phyloP scores from a whole-genome alignment of 371 early-diverging fungal species.

The Rhizopus arrhizus region DNA sequence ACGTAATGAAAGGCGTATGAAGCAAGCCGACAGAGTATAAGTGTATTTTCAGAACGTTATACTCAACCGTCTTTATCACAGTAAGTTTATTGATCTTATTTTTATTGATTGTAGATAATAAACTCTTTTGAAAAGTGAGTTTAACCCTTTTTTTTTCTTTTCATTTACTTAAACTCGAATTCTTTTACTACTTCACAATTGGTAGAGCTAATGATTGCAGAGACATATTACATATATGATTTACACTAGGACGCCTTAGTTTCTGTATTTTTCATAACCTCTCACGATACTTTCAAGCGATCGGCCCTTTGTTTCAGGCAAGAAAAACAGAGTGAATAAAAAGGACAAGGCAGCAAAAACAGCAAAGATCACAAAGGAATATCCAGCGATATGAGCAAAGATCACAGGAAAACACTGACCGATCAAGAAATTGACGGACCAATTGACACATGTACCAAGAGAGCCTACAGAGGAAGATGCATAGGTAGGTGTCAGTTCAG shows the following conservation, averaged over 20 bases:
- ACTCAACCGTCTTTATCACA: too few species aligned
- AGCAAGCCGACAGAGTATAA: too few species aligned
- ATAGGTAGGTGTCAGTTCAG: constrained; percentile 73
- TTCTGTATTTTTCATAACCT: constrained; percentile 11
- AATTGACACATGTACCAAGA: constrained; percentile 65
- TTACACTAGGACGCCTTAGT: background rate
- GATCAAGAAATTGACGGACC: constrained; percentile 45
- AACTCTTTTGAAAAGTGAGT: too few species aligned
- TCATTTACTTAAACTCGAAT: too few species aligned
- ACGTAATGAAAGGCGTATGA: too few species aligned
- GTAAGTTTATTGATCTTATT: too few species aligned
- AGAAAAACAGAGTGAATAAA: constrained; percentile 42
- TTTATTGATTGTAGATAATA: too few species aligned
- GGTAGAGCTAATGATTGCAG: too few species aligned
- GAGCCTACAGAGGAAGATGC: constrained; percentile 58
- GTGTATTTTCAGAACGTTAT: too few species aligned
- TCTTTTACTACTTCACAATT: too few species aligned
- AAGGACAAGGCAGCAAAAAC: constrained; percentile 28
- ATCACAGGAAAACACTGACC: constrained; percentile 29
- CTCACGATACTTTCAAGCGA: constrained; percentile 63
- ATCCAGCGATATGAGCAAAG: constrained; percentile 21
- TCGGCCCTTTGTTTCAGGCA: constrained; percentile 83
- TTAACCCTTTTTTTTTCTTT: too few species aligned
- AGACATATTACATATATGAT: too few species aligned
- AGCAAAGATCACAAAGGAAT: constrained; percentile 33